Evolutionary conservation across 2,329 filamentous ascomycete species (phyloP), one percentile per base, ranked within the genome.

Genomic region (Trichoderma hamatum): DNA sequence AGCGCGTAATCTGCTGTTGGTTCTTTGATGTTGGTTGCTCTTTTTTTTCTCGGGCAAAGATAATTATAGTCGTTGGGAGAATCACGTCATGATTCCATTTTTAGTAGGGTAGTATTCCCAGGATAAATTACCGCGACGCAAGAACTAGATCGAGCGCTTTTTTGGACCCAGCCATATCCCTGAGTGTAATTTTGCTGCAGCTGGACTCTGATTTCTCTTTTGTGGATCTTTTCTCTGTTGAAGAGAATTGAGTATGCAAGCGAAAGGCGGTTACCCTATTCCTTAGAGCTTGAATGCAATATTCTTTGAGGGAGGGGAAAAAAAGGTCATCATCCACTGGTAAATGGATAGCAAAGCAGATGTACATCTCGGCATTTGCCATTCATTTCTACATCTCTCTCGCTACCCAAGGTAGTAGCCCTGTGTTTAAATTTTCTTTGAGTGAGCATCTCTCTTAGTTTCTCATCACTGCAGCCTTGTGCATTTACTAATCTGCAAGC

Each of bases 51-150:
- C 14, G 24, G 26, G 28, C 26, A 63, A 32, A 36, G 24, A 14
- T 63, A 66, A 66, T 51, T 36, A 67, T 67, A 67, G 54, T 36
- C 52, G 26, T 39, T 26, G 56, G 52, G 11, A 9, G 26, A 21
- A 67, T 59, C 64, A 67, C 64, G 64, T 67, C 64, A 67, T 59
- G n/a, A 30, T 59, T 32, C 39, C 58, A 67, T 59, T 59, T 49
- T 10, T n/a, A 54, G 54, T 19, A n/a, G 5, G 13, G 49, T 28
- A 14, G 36, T 51, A 54, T 67, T 55, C 58, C 52, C 59, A 24
- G 11, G 39, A 39, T 19, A 46, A 34, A 6, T 28, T n/a, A n/a
- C 49, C 16, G 61, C 43, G 24, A 52, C 39, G 43, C 28, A 28
- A 19, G 59, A 51, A 49, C 5, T 24, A 5, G 46, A 24, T 21